Base-by-base conservation (phyloP, 202 grass and related monocot species). In the Setaria viridis region DNA sequence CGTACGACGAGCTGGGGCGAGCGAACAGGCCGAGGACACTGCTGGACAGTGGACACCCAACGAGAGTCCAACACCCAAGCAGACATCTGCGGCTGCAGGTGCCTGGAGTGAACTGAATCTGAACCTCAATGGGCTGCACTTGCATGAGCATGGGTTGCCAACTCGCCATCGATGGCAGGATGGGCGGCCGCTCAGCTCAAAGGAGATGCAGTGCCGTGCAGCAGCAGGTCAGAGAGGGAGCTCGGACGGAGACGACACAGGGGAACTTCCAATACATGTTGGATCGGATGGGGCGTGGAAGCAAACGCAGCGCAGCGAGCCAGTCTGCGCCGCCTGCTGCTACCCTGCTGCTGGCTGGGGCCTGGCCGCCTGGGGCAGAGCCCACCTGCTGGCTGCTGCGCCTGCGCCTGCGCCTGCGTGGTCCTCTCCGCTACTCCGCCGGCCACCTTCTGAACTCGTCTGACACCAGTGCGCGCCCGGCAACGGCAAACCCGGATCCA, bases 241-340 rank as follows among this genome's bases (percentile, higher is more conserved):
- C 53, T 55, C 16, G 50, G 34, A 69, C 43, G 55, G 67, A 82
- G 41, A 83, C 81, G 41, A 83, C 81, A 77, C 49, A 21, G 49
- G 62, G 72, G 37, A 68, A 73, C 62, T 58, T 85, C 48, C 80
- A 73, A 73, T 60, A 13, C 42, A 72, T 34, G 67, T 34, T 72
- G 41, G 21, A 17, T 62, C 7, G 19, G 19, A 9, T 58, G 53
- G 55, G 19, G 55, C 67, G 41, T 47, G 76, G 58, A 34, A 7
- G 76, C 76, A 34, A 47, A 46, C 25, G 81, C 70, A 65, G 59
- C 4, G 69, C 17, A 41, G 39, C 19, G 53, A 43, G 8, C 10
- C 46, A 66, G 70, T 67, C 76, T 65, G 81, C 41, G 42, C 42
- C 21, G 25, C 20, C 53, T 60, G 12, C 73, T 58, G 14, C 48